phyloP scores from a whole-genome alignment of 352 stramenopile species.

The Peronospora farinosa region DNA sequence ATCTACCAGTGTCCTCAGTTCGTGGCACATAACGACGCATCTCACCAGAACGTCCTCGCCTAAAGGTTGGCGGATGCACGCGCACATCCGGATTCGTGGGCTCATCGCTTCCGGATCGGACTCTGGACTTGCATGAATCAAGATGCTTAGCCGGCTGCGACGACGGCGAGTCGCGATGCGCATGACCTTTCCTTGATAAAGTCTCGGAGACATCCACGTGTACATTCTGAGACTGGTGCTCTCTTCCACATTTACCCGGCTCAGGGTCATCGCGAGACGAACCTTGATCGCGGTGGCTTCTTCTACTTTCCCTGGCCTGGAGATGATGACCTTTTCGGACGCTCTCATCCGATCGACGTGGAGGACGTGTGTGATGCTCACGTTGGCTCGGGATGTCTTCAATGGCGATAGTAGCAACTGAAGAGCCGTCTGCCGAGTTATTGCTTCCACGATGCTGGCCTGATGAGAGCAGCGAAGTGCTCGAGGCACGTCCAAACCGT shows the following conservation, averaged over 20 bases:
- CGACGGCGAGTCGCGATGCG: constrained; percentile 6
- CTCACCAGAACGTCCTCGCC: constrained; percentile 15
- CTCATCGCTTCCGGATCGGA: constrained; percentile 15
- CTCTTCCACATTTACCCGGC: constrained; percentile 1
- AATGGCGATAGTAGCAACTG: constrained; percentile 27
- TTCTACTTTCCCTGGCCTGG: constrained; percentile 10
- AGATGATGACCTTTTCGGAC: constrained; percentile 7
- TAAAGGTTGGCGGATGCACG: constrained; percentile 9
- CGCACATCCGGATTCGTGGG: constrained; percentile 5
- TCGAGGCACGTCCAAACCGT: constrained; percentile 24
- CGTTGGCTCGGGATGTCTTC: constrained; percentile 26
- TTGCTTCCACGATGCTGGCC: constrained; percentile 13
- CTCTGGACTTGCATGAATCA: constrained; percentile 14
- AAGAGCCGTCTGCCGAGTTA: constrained; percentile 9
- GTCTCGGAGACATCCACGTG: constrained; percentile 2
- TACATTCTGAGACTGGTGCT: constrained; percentile 6
- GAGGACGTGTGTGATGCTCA: constrained; percentile 18
- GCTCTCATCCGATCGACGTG: constrained; percentile 16
- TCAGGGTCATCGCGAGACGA: constrained; percentile 6
- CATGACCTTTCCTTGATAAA: constrained; percentile 12
- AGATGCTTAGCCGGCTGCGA: constrained; percentile 5
- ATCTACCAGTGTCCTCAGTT: constrained; percentile 5
- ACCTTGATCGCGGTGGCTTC: constrained; percentile 9
- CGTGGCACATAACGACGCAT: constrained; percentile 1
- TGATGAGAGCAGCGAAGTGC: constrained; percentile 2